Base-by-base conservation (phyloP, 176 grass and related monocot genomes). In the Oryza rufipogon region DNA sequence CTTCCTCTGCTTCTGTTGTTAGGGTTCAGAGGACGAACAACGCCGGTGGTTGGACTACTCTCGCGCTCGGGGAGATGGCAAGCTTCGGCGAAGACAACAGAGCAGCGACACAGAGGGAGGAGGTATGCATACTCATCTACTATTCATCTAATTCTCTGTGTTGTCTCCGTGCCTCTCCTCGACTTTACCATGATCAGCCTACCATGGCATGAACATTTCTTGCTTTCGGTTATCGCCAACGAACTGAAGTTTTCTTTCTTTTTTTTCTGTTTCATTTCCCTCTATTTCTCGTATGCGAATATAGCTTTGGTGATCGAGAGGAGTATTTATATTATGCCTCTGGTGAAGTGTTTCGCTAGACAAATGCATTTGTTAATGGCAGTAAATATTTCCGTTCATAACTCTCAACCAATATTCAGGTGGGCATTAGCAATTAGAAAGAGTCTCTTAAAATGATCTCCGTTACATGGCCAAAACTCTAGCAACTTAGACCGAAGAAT, bases 41-140 rank as follows among this genome's bases (percentile, higher is more conserved):
- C 30, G 22, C 42, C 22, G 22, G 71, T 48, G 11, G 22, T 16
- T 73, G 71, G 39, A 22, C 66, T 4, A 5, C 5, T 7, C 3
- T 2, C 34, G 34, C 34, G 3, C 41, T 42, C 2, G 5, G 6
- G 34, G 9, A 64, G 79, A 87, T 87, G 86, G 79, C 79, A 38
- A 87, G 79, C 79, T 71, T 77, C 66, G 64, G 64, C 17, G 79
- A 77, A 39, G 51, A 77, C 2, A 82, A 63, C 39, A 51, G 65
- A 10, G 41, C 86, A 9, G 73, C 66, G 19, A 10, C 73, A 0
- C 73, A 64, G 66, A 70, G 86, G 79, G 86, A 82, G 19, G 86
- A 87, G 86, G 86, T 87, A 87, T 39, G 19, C 28, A 28, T 30
- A 4, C 11, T 2, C 20, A 16, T 0, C 56, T 60, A 9, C 56